Evolutionary conservation across 176 grass and related monocot genomes (phyloP).

Genomic region (Musa beccarii): DNA sequence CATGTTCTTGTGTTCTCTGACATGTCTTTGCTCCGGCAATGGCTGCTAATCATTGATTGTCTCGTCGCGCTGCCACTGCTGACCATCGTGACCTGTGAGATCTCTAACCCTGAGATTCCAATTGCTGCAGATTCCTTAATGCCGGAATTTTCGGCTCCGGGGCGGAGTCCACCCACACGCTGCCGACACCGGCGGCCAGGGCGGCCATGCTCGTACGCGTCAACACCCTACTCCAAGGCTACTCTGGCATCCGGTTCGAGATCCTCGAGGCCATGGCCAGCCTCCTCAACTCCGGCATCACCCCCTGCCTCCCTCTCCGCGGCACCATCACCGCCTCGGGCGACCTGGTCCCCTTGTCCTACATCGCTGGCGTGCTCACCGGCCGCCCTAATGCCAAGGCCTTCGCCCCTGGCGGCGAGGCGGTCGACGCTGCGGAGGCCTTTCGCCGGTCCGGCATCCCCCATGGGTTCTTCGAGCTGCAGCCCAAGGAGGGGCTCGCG

Average conservation of each 20-base stretch:
- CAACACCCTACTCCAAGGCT: slow-evolving; percentile 19
- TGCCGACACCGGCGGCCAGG: background rate
- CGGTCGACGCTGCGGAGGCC: slow-evolving; percentile 11
- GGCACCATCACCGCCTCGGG: slow-evolving; percentile 14
- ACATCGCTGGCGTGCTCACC: slow-evolving; percentile 11
- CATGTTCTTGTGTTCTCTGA: no score
- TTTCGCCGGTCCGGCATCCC: slow-evolving; percentile 19
- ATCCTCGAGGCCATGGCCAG: slow-evolving; percentile 8
- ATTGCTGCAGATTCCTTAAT: slow-evolving; percentile 12
- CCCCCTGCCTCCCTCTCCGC: slow-evolving; percentile 14
- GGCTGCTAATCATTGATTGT: no score
- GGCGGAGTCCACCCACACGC: background rate
- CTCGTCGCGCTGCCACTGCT: no score
- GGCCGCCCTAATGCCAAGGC: slow-evolving; percentile 12
- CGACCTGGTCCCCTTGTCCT: slow-evolving; percentile 9
- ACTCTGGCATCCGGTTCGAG: slow-evolving; percentile 20
- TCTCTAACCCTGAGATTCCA: background rate
- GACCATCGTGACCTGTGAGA: no score
- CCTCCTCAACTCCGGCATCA: slow-evolving; percentile 17
- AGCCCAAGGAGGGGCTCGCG: slow-evolving; percentile 91
- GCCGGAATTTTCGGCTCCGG: slow-evolving; percentile 15
- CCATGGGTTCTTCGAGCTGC: slow-evolving; percentile 64
- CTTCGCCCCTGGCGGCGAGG: background rate
- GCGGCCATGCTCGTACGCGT: slow-evolving; percentile 9
- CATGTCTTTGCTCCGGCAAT: no score